A percentile compares a stretch with the other conserved stretches of the same genome.
Conservation (phyloP, 2,329 filamentous ascomycete genomes). For the Exophiala sp. region DNA sequence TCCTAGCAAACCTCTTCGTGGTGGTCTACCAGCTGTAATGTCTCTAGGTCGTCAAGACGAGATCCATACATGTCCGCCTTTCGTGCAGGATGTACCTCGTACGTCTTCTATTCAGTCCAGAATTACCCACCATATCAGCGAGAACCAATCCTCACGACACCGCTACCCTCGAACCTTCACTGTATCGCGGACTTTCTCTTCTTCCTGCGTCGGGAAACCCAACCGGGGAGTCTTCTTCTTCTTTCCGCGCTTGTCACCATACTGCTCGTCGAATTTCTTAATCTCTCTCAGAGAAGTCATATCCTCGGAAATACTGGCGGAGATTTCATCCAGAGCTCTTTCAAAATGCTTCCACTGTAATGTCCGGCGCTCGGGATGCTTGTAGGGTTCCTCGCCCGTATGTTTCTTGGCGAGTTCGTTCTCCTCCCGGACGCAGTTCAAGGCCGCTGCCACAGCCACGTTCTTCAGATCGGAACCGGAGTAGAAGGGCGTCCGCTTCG, state of each 20-base stretch:
- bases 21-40: too few species aligned
- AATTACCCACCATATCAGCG: not conserved
- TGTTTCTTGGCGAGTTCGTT: conserved; percentile 33
- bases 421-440: conserved; percentile 45
- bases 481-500: conserved; percentile 44
- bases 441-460: conserved; percentile 45
- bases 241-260: conserved; percentile 69
- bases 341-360: conserved; percentile 71
- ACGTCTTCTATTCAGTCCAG: not conserved
- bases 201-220: conserved; percentile 44
- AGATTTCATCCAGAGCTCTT: conserved; percentile 78
- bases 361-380: conserved; percentile 63
- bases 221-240: conserved; percentile 53
- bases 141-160: not conserved
- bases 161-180: conserved; percentile 39
- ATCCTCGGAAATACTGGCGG: conserved; percentile 86
- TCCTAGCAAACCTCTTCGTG: too few species aligned
- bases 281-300: conserved; percentile 83
- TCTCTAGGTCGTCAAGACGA: too few species aligned
- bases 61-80: too few species aligned
- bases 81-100: too few species aligned
- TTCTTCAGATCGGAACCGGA: conserved; percentile 51
- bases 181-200: conserved; percentile 34
- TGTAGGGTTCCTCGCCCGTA: conserved; percentile 38
- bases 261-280: conserved; percentile 91